Evolutionary conservation across 148 eudicot genomes (phyloP).

Genomic region (Camellia sinensis): DNA sequence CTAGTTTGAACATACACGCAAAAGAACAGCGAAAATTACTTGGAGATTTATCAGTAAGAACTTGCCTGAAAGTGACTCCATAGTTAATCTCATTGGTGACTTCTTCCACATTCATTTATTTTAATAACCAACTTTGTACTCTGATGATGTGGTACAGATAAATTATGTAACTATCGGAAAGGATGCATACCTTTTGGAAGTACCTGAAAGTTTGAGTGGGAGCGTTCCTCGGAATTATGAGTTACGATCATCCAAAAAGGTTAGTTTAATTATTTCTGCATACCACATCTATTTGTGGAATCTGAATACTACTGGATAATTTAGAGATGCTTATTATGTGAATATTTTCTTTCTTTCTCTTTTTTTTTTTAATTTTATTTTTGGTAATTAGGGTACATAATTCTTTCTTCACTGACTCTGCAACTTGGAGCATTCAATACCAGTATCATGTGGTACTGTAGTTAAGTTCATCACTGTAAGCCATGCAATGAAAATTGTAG

Average conservation of each 20-base stretch:
- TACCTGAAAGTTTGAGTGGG: conserved; percentile 63
- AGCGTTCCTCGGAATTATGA: conserved; percentile 69
- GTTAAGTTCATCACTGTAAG: neutral
- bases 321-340: neutral
- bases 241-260: conserved; percentile 93
- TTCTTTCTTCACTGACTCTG: neutral
- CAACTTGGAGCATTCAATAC: neutral
- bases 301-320: neutral
- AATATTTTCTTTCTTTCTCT: neutral
- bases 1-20: conserved; percentile 56
- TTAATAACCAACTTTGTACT: neutral
- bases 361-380: no score
- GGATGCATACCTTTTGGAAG: conserved; percentile 85
- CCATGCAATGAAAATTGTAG: neutral
- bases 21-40: conserved; percentile 70
- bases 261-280: conserved; percentile 17
- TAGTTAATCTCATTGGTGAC: neutral
- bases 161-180: conserved; percentile 80
- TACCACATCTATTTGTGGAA: neutral
- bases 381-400: no score
- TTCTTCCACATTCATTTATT: conserved; percentile 18
- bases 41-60: conserved; percentile 69
- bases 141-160: conserved; percentile 46
- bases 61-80: conserved; percentile 4
- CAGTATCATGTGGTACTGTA: neutral